Base-by-base conservation (phyloP, 2,329 filamentous ascomycete species). In the Aspergillus jensenii region DNA sequence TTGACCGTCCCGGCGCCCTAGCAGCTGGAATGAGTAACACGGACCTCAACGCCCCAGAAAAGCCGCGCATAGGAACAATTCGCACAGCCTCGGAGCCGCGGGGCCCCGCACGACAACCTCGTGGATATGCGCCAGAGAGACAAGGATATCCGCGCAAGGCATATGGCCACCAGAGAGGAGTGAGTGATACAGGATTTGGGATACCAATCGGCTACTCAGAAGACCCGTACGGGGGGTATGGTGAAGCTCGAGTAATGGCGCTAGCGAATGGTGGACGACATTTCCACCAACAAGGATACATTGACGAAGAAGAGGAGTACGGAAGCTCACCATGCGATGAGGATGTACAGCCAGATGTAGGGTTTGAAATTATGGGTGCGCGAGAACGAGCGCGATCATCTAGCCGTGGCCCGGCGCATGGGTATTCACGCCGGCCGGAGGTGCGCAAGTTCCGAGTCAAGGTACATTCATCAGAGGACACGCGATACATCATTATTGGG, bases 401-500 rank as follows among this genome's bases (percentile, higher is more conserved):
- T 11, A 52, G 61, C 27, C 66, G 66, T 15, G 60, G 62, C 33
- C 65, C 73, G 11, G 71, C 63, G 41, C 71, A 63, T 12, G 67
- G 62, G 19, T 67, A 63, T 21, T 74, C 74, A 5, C 70, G 71
- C 12, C 68, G 84, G 56, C 84, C 86, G 1, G 89, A 91, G 6
- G 81, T 95, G 57, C 85, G 85, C 61, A 89, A 93, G 75, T 87
- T 98, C 63, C 86, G 93, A 39, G 87, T 97, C 72, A 99, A 99
- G 79, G 92, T 96, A 2, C 93, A 98, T 71, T 87, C 83, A 3
- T 77, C 85, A 2, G 90, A 91, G 45, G 95, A 99, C 70, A 95
- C 92, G 33, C 87, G 96, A 59, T 97, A 96, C 74, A 90, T 98
- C 63, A 92, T 97, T 84, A 86, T 97, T 53, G 85, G 85, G 7